A percentile compares a stretch with the other conserved stretches of the same genome.
These are phyloP conservation scores for Adansonia digitata DNA, from an alignment of 345 rosid species.

Conservation along the genomic window DNA sequence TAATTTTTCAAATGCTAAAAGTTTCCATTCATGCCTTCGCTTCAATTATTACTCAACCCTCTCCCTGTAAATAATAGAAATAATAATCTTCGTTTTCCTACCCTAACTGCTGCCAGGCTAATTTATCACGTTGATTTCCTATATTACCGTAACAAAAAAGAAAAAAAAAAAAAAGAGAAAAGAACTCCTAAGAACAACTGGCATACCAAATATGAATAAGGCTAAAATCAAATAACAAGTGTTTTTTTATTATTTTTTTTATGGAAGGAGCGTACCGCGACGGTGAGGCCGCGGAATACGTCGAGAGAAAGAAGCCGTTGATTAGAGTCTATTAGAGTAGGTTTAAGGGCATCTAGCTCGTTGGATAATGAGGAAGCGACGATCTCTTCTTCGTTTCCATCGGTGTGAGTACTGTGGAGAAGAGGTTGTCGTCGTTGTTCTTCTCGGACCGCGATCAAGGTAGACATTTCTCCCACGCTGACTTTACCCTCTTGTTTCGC, in stretches of 20 bases:
- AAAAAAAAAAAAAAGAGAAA: too few relatives aligned
- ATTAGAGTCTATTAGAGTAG: not conserved
- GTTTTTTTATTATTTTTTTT: too few relatives aligned
- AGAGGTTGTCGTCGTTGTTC: constrained; percentile 19
- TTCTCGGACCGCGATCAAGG: constrained; percentile 12
- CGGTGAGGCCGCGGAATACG: constrained; percentile 58
- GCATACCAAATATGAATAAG: not conserved
- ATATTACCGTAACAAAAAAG: not conserved
- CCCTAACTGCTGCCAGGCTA: not conserved
- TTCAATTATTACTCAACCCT: not conserved
- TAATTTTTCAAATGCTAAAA: not conserved
- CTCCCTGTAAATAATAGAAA: not conserved
- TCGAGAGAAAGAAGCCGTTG: constrained; percentile 52
- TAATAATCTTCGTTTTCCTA: not conserved
- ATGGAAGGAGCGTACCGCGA: constrained; percentile 31
- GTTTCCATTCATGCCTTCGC: not conserved
- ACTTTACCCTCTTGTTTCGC: not conserved
- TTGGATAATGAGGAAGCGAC: constrained; percentile 17
- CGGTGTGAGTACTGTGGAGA: constrained; percentile 8
- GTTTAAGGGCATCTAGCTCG: constrained; percentile 5
- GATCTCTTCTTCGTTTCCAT: constrained; percentile 13
- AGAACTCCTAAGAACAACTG: not conserved
- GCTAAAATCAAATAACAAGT: not conserved
- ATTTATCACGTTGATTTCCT: not conserved
- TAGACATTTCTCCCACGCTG: constrained; percentile 9